These are phyloP conservation scores for Paxillus rubicundulus DNA, from an alignment of 768 basidiomycete genomes.

Conservation along the genomic window DNA sequence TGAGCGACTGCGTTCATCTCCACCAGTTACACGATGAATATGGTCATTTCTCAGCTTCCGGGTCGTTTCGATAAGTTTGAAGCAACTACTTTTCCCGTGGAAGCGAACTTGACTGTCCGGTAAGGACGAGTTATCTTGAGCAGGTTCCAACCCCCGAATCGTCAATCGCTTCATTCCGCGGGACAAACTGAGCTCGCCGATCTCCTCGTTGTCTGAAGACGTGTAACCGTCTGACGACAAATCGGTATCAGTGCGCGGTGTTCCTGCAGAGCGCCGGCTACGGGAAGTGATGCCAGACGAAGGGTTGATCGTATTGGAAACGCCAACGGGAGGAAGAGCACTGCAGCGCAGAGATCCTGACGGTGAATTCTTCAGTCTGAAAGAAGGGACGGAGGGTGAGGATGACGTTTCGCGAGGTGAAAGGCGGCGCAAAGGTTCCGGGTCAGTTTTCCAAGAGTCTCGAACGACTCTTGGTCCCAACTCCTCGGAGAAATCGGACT, in stretches of 20 bases:
- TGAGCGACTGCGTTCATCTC: constrained; percentile 13
- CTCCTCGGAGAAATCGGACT: constrained; percentile 57
- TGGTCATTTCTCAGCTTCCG: constrained; percentile 53
- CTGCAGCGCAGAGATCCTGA: constrained; percentile 9
- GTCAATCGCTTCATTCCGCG: constrained; percentile 38
- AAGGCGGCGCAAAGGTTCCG: constrained; percentile 10
- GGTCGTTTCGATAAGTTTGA: constrained; percentile 52
- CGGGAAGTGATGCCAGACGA: constrained; percentile 7
- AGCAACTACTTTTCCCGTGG: constrained; percentile 60
- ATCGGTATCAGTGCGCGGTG: constrained; percentile 28
- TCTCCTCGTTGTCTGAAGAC: constrained; percentile 37
- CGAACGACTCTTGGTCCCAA: constrained; percentile 61
- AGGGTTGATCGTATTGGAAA: constrained; percentile 5
- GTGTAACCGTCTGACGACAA: constrained; percentile 24
- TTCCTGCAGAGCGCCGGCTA: constrained; percentile 16
- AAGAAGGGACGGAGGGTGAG: constrained; percentile 17
- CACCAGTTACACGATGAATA: constrained; percentile 35
- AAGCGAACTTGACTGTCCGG: constrained; percentile 49
- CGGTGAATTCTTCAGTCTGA: constrained; percentile 13
- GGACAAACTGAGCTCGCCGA: constrained; percentile 39
- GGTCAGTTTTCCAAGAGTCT: constrained; percentile 57
- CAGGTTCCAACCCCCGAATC: constrained; percentile 37
- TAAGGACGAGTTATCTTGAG: constrained; percentile 30
- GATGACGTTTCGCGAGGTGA: constrained; percentile 23
- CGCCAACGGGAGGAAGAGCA: constrained; percentile 2